These are phyloP conservation scores for Plasmodium malariae DNA, from an alignment of 169 alveolate species.

Conservation along the genomic window DNA sequence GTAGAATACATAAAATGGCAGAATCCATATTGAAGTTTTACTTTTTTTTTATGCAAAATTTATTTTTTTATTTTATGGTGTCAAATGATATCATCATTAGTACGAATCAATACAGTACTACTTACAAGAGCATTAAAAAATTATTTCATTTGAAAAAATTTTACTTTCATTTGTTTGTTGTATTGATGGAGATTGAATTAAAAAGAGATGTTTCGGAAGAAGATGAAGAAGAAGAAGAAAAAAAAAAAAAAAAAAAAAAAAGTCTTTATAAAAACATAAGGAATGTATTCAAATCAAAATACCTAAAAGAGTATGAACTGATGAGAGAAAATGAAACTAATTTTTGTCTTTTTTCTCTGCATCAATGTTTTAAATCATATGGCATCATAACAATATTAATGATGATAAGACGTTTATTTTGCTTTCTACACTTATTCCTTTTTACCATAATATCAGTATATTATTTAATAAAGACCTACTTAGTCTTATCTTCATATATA, in stretches of 20 bases:
- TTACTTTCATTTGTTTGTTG: conserved; percentile 4
- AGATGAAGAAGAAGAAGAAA: background rate
- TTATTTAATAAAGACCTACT: conserved; percentile 24
- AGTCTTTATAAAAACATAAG: conserved; percentile 39
- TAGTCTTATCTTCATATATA: conserved; percentile 16
- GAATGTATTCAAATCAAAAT: conserved; percentile 22
- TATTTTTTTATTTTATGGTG: background rate
- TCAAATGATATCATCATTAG: background rate
- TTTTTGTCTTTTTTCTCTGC: background rate
- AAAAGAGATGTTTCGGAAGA: background rate
- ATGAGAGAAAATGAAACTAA: conserved; percentile 7
- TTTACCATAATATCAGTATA: conserved; percentile 6
- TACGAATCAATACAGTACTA: background rate
- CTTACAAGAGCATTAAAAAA: background rate
- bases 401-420: background rate
- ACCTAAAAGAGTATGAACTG: conserved; percentile 23
- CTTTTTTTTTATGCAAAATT: conserved; percentile 14
- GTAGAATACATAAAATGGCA: conserved; percentile 19
- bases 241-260: background rate
- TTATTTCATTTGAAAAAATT: conserved; percentile 7
- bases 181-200: background rate
- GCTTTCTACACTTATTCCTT: conserved; percentile 14
- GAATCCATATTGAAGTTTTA: conserved; percentile 7
- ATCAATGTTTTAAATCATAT: background rate
- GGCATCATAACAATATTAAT: background rate